Evolutionary conservation across 2,329 filamentous ascomycete species (phyloP).

Genomic region (Xylariaceae sp.): DNA sequence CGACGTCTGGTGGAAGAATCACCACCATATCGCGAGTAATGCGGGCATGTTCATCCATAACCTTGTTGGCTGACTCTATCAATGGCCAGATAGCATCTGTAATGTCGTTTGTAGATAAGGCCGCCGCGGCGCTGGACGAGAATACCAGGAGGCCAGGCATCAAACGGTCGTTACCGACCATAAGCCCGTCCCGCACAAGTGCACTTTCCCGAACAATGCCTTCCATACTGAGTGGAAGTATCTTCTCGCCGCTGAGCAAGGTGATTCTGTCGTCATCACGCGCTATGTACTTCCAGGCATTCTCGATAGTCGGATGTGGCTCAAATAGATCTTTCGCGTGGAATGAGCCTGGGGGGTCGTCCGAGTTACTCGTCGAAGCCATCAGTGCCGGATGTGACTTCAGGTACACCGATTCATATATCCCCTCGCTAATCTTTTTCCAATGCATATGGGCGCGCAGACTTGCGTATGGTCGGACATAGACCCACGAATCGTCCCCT

Average conservation of each 20-base stretch:
- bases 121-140: constrained; percentile 22
- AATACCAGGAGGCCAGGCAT: constrained; percentile 32
- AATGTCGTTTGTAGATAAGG: constrained; percentile 30
- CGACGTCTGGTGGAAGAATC: constrained; percentile 29
- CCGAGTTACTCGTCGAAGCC: constrained; percentile 28
- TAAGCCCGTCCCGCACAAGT: constrained; percentile 30
- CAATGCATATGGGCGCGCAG: constrained; percentile 35
- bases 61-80: constrained; percentile 35
- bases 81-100: constrained; percentile 35
- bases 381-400: constrained; percentile 32
- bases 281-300: constrained; percentile 36
- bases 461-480: constrained; percentile 36
- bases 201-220: constrained; percentile 30
- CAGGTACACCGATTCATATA: constrained; percentile 34
- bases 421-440: constrained; percentile 32
- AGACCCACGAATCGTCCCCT: constrained; percentile 39
- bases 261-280: constrained; percentile 37
- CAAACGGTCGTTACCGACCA: constrained; percentile 33
- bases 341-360: constrained; percentile 35
- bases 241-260: constrained; percentile 38
- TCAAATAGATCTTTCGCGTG: constrained; percentile 34
- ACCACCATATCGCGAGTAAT: constrained; percentile 39
- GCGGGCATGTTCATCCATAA: constrained; percentile 40
- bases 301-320: constrained; percentile 33
- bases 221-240: constrained; percentile 34